Evolutionary conservation across 495 filamentous ascomycete genomes (phyloP), one percentile per base, ranked within the genome.

Genomic region (Glonium stellatum): DNA sequence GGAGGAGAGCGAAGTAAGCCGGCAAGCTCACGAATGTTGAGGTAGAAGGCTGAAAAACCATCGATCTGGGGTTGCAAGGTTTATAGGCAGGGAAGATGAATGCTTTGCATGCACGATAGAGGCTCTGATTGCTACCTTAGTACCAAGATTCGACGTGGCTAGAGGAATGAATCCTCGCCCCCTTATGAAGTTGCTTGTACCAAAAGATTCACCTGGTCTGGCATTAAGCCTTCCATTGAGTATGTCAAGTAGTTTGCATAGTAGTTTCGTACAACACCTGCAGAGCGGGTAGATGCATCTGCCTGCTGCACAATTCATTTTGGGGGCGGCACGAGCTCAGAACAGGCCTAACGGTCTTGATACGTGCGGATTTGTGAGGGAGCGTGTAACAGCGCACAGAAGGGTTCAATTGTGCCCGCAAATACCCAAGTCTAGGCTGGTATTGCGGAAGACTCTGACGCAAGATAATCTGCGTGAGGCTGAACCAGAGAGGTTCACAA

Each of bases 1-100:
- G 21, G 48, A 5, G 48, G 21, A 52, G 21, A 52, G 13, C 12
- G 13, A 23, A 34, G 13, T 13, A 34, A 25, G 27, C 27, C 31
- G 58, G 25, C 15, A 57, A 47, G 53, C 12, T 22, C 41, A 27
- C 27, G 19, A 42, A 55, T 21, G 34, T 42, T 15, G 41, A 31
- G 25, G 13, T n/a, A 46, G 10, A 15, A 50, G 49, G 25, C 48
- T 31, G 39, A 55, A 13, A 37, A 49, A 54, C 11, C 39, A 59
- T 57, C 39, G 54, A 61, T 39, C 19, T 51, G 36, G 62, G 54
- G 23, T 34, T 35, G 37, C 23, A 58, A 57, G 52, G 35, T 60
- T 65, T 60, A 57, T 54, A 61, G 34, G 8, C 19, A 46, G 13
- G 46, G 42, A 13, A 35, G 44, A 31, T 27, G 22, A 13, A 41